Percentiles rank a stretch among this genome's conserved stretches.
Evolutionary conservation across 345 rosid species (phyloP).

Genomic region (Corchorus capsularis): DNA sequence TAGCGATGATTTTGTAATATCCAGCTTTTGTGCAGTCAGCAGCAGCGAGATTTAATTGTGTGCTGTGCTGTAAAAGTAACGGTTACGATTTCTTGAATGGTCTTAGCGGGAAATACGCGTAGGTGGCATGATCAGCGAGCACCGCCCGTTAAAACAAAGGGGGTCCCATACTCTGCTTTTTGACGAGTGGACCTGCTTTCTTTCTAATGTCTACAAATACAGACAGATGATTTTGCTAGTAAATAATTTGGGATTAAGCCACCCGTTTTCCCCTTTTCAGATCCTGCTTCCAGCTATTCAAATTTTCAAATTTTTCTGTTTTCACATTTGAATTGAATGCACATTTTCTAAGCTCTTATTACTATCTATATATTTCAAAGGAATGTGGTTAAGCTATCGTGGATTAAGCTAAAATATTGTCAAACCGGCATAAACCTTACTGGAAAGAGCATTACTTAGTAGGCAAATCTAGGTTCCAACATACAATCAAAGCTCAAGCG

Average conservation of each 20-base stretch:
- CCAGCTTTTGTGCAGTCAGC: constrained; percentile 17
- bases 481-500: neutral
- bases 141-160: constrained; percentile 17
- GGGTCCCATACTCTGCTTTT: constrained; percentile 9
- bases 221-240: neutral
- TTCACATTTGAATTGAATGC: no score
- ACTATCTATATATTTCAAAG: no score
- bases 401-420: no score
- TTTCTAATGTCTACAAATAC: neutral
- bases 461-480: neutral
- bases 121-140: neutral
- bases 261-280: neutral
- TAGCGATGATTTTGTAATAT: neutral
- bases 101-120: constrained; percentile 10
- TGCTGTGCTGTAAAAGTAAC: neutral
- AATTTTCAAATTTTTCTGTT: no score
- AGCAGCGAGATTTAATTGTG: neutral
- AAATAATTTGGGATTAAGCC: neutral
- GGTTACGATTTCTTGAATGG: constrained; percentile 19
- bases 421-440: neutral
- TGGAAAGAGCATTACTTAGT: neutral
- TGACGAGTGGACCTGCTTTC: constrained; percentile 2
- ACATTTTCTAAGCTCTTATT: no score
- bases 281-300: neutral
- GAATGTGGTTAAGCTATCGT: no score